A percentile compares a stretch with the other conserved stretches of the same genome.
These are phyloP conservation scores for Aureobasidium pullulans DNA, from an alignment of 2,329 filamentous ascomycete species.

Conservation along the genomic window DNA sequence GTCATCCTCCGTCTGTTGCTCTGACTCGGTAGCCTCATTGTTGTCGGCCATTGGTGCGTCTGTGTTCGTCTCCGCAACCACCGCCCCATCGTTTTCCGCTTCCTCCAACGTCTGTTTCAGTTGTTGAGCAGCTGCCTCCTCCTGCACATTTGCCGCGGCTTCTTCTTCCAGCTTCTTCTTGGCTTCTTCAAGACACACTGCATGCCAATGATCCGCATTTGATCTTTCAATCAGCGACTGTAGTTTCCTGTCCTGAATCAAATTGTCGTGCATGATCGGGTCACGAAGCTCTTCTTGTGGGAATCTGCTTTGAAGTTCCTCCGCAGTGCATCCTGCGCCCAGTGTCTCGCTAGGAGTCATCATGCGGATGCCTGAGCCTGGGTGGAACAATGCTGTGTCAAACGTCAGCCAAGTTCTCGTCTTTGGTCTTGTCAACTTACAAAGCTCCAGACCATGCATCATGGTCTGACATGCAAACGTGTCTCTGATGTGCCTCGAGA, in stretches of 20 bases:
- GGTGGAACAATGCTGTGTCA: slow-evolving; percentile 13
- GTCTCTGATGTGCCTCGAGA: slow-evolving; percentile 49
- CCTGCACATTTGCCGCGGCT: background rate
- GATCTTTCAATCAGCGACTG: slow-evolving; percentile 58
- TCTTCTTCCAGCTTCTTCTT: slow-evolving; percentile 31
- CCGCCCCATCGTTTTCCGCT: slow-evolving; percentile 10
- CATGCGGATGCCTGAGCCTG: slow-evolving; percentile 19
- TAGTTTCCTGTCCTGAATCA: slow-evolving; percentile 62
- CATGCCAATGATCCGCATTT: slow-evolving; percentile 63
- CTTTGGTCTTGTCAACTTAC: slow-evolving; percentile 40
- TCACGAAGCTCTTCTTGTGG: slow-evolving; percentile 51
- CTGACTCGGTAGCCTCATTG: slow-evolving; percentile 13
- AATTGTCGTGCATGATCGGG: slow-evolving; percentile 64
- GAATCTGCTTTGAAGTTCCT: slow-evolving; percentile 50
- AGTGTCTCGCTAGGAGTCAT: slow-evolving; percentile 30
- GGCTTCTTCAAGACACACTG: slow-evolving; percentile 32
- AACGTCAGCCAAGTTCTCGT: slow-evolving; percentile 11
- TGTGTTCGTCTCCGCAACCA: slow-evolving; percentile 11
- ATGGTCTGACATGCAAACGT: slow-evolving; percentile 42
- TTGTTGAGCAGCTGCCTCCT: slow-evolving; percentile 7
- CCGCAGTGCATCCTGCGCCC: slow-evolving; percentile 50
- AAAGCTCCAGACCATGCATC: slow-evolving; percentile 48
- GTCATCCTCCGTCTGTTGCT: slow-evolving; percentile 15
- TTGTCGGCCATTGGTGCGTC: slow-evolving; percentile 16
- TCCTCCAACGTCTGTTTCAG: slow-evolving; percentile 2